Conservation (phyloP, 805 yeast genomes). For the Saccharomycopsis schoenii region DNA sequence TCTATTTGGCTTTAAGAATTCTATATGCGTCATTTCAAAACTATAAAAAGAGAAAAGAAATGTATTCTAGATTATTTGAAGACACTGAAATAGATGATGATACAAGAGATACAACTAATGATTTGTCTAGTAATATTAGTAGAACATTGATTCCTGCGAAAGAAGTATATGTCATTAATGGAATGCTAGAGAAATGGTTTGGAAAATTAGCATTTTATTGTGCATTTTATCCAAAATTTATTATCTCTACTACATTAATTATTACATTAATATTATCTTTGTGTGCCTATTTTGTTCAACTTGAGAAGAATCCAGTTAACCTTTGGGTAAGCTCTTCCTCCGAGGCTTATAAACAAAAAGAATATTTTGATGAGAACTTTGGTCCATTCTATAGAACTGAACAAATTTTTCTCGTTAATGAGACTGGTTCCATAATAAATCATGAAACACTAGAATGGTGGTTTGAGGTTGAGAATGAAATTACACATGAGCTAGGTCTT, state of each 20-base stretch:
- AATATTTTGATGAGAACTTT: slow-evolving; percentile 65
- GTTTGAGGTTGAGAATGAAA: slow-evolving; percentile 64
- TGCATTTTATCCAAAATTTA: slow-evolving; percentile 47
- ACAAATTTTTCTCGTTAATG: slow-evolving; percentile 67
- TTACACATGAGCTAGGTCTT: slow-evolving; percentile 25
- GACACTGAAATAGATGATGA: slow-evolving; percentile 20
- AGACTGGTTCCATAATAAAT: slow-evolving; percentile 56
- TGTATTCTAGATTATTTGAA: slow-evolving; percentile 30
- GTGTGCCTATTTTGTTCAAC: slow-evolving; percentile 42
- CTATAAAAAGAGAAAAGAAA: slow-evolving; percentile 20
- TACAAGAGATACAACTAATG: slow-evolving; percentile 20
- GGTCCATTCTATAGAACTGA: slow-evolving; percentile 90
- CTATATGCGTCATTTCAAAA: slow-evolving; percentile 19
- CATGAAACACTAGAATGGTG: slow-evolving; percentile 79
- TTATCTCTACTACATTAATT: slow-evolving; percentile 34
- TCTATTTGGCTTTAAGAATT: slow-evolving; percentile 17
- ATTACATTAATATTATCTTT: slow-evolving; percentile 38
- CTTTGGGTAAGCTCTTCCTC: slow-evolving; percentile 85
- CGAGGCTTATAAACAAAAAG: slow-evolving; percentile 56
- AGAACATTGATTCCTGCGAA: slow-evolving; percentile 18
- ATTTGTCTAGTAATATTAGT: slow-evolving; percentile 21
- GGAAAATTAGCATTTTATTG: slow-evolving; percentile 47
- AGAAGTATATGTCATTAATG: slow-evolving; percentile 39
- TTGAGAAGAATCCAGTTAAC: slow-evolving; percentile 74
- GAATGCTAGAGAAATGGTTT: slow-evolving; percentile 38